Percentiles rank a stretch among this genome's conserved stretches.
These are phyloP conservation scores for Thermochaetoides thermophila DNA, from an alignment of 495 filamentous ascomycete species.

Conservation along the genomic window DNA sequence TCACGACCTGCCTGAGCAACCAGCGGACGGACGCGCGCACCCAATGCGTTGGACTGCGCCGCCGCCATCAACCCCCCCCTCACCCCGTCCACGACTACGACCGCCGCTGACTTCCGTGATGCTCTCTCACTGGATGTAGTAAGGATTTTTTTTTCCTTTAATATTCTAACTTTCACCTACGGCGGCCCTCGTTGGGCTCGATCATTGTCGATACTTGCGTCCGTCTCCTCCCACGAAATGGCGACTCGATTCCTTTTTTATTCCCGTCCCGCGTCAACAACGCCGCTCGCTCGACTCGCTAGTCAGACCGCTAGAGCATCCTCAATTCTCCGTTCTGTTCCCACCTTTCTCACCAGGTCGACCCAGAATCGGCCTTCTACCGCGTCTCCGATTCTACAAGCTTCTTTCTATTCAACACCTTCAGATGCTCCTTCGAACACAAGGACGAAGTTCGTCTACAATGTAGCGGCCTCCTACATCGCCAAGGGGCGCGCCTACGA, in stretches of 20 bases:
- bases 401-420: too few relatives aligned
- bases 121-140: too few relatives aligned
- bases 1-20: background rate
- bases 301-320: too few relatives aligned
- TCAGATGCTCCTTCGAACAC: background rate
- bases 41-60: slow-evolving; percentile 1
- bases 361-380: too few relatives aligned
- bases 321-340: background rate
- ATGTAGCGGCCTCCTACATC: slow-evolving; percentile 53
- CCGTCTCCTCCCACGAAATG: too few relatives aligned
- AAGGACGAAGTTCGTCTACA: slow-evolving; percentile 38
- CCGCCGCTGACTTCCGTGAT: slow-evolving; percentile 6
- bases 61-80: slow-evolving; percentile 1
- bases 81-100: slow-evolving; percentile 2
- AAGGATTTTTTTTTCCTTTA: too few relatives aligned
- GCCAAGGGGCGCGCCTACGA: slow-evolving; percentile 67
- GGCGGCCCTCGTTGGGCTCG: too few relatives aligned
- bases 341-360: background rate
- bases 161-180: too few relatives aligned
- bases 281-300: background rate
- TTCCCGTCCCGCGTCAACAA: slow-evolving; percentile 1
- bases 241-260: too few relatives aligned
- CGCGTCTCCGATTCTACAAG: too few relatives aligned
- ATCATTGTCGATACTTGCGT: too few relatives aligned
- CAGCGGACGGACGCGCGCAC: background rate